phyloP scores from a whole-genome alignment of 1,139 yeast species.

The Suhomyces bribrorum region DNA sequence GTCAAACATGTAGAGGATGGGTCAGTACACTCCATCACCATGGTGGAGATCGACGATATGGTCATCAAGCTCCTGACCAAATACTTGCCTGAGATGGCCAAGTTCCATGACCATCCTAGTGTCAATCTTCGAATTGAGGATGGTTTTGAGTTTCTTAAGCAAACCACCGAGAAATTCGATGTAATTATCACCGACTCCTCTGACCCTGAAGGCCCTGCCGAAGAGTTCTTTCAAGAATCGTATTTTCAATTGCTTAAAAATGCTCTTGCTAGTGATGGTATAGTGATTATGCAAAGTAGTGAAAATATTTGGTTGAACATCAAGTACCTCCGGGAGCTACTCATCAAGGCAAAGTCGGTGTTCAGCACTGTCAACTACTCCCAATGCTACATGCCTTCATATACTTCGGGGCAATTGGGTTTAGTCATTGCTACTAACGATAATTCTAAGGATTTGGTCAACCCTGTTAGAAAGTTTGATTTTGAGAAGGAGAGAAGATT shows the following conservation, averaged over 20 bases:
- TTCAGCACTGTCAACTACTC: slow-evolving; percentile 79
- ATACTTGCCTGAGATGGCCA: slow-evolving; percentile 81
- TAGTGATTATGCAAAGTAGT: slow-evolving; percentile 87
- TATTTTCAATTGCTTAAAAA: slow-evolving; percentile 73
- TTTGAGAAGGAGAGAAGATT: slow-evolving; percentile 50
- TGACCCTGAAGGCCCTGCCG: slow-evolving; percentile 99
- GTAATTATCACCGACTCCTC: slow-evolving; percentile 93
- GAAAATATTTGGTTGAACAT: slow-evolving; percentile 93
- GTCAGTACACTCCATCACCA: slow-evolving; percentile 65
- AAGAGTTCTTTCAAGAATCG: slow-evolving; percentile 79
- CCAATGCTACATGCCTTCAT: slow-evolving; percentile 90
- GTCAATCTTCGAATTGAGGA: slow-evolving; percentile 78
- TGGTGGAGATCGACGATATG: slow-evolving; percentile 89
- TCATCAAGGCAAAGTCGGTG: slow-evolving; percentile 63
- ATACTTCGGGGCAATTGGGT: slow-evolving; percentile 96
- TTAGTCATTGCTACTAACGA: slow-evolving; percentile 79
- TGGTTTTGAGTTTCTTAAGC: slow-evolving; percentile 78
- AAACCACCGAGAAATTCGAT: slow-evolving; percentile 55
- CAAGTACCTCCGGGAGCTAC: slow-evolving; percentile 59
- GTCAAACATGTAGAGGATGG: slow-evolving; percentile 63
- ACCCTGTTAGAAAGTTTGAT: slow-evolving; percentile 53
- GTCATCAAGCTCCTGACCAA: slow-evolving; percentile 76
- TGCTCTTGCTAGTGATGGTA: slow-evolving; percentile 68
- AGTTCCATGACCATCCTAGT: slow-evolving; percentile 67
- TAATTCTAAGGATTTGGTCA: slow-evolving; percentile 46